Base-by-base conservation (phyloP, 2,329 filamentous ascomycete species). In the Phoma herbarum region DNA sequence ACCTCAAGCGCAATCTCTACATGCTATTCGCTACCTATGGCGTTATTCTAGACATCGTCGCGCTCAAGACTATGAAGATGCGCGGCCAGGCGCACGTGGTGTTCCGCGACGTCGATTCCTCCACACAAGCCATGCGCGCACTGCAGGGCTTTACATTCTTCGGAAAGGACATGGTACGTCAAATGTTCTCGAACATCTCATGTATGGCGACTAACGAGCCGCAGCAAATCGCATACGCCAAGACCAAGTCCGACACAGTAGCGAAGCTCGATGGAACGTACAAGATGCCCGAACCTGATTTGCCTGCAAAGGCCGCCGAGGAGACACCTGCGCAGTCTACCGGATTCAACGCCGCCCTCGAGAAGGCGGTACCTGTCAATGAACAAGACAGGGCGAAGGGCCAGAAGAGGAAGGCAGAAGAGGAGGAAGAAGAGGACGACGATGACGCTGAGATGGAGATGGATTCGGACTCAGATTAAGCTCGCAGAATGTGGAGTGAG, bases 21-120 rank as follows among this genome's bases (percentile, higher is more conserved):
- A 91, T 93, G 77, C 85, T 98, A 12, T 98, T 98, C 77, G 92
- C 93, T 11, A 96, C 93, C 14, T 96, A 97, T 75, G 95, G 95
- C 39, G 88, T 92, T 0, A 90, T 99, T 16, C 86, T 99, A 58
- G 95, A 99, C 75, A 87, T 99, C 20, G 90, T 97, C 47, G 91
- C 92, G 28, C 83, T 97, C 68, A 96, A 93, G 81, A 96, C 92
- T 1, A 84, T 84, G 76, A 92, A 92, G 80, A 97, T 98, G 93
- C 90, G 95, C 48, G 95, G 95, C 3, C 95, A 99, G 79, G 95
- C 95, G 61, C 95, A 98, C 73, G 83, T 99, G 60, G 90, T 95
- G 14, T 98, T 93, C 76, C 87, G 91, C 58, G 94, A 99, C 75
- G 83, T 94, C 31, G 90, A 97, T 66, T 88, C 92, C n/a, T 92